Evolutionary conservation across 768 basidiomycete species (phyloP).

Genomic region (Leccinum variicolor): DNA sequence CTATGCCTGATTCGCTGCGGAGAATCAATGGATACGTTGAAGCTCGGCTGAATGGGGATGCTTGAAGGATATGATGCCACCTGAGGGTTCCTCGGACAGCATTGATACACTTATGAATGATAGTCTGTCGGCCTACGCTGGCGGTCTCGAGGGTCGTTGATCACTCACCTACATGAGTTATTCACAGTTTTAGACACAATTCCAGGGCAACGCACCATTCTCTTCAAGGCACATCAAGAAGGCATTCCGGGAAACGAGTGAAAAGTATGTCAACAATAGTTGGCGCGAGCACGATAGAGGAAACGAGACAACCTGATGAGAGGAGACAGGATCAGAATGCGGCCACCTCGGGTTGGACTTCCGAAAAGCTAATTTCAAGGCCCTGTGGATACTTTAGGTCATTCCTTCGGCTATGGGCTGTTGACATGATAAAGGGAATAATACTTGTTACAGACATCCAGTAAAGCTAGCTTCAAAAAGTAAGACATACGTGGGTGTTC

Average conservation of each 20-base stretch:
- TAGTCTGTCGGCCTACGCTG: slow-evolving; percentile 23
- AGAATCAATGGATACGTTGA: background rate
- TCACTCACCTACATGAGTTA: background rate
- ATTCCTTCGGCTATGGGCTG: slow-evolving; percentile 19
- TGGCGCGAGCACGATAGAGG: slow-evolving; percentile 5
- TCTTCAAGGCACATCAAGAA: no score
- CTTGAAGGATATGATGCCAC: slow-evolving; percentile 20
- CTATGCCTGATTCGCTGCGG: background rate
- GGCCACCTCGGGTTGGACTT: slow-evolving; percentile 23
- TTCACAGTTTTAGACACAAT: slow-evolving; percentile 20
- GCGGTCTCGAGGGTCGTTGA: slow-evolving; percentile 20
- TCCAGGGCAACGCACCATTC: background rate
- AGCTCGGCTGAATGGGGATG: background rate
- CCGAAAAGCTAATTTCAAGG: slow-evolving; percentile 21
- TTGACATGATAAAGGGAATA: slow-evolving; percentile 28
- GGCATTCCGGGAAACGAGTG: slow-evolving; percentile 28
- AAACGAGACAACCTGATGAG: background rate
- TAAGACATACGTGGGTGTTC: slow-evolving; percentile 9
- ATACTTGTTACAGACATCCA: no score
- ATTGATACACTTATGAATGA: slow-evolving; percentile 25
- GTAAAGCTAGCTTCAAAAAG: background rate
- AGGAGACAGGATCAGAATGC: slow-evolving; percentile 14
- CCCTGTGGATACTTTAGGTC: slow-evolving; percentile 27
- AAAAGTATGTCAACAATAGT: slow-evolving; percentile 23
- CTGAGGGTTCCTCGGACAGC: slow-evolving; percentile 29